Conservation (phyloP, 75 land plant species). For the Larix kaempferi region DNA sequence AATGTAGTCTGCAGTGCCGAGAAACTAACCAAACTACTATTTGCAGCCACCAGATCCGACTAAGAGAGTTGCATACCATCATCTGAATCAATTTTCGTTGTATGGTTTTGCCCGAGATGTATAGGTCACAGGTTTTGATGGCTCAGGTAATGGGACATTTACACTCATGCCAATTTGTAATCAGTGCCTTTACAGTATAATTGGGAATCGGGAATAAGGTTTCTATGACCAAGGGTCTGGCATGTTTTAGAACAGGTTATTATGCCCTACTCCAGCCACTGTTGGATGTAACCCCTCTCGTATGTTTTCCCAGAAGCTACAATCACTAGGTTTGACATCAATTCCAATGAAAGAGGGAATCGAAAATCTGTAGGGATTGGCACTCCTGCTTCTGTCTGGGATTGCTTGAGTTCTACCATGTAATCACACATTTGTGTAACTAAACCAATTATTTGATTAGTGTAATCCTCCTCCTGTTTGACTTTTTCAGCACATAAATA, state of each 20-base stretch:
- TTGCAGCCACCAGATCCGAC: background rate
- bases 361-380: slow-evolving; percentile 81
- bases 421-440: slow-evolving; percentile 49
- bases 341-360: slow-evolving; percentile 77
- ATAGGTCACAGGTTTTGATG: slow-evolving; percentile 18
- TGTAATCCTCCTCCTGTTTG: too few relatives aligned
- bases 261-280: slow-evolving; percentile 81
- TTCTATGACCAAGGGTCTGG: slow-evolving; percentile 55
- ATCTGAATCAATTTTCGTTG: background rate
- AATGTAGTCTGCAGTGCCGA: background rate
- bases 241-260: slow-evolving; percentile 67
- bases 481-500: slow-evolving; percentile 11
- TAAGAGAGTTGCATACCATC: background rate
- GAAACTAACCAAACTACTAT: background rate
- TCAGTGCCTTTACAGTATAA: slow-evolving; percentile 77
- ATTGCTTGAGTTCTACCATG: slow-evolving; percentile 37
- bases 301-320: slow-evolving; percentile 90
- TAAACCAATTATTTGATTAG: too few relatives aligned
- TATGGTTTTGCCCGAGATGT: background rate
- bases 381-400: slow-evolving; percentile 35
- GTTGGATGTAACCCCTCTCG: slow-evolving; percentile 64
- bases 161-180: slow-evolving; percentile 80
- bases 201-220: slow-evolving; percentile 80
- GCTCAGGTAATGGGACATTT: slow-evolving; percentile 70
- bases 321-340: slow-evolving; percentile 89